Evolutionary conservation across 345 rosid species (phyloP).

Genomic region (Noccaea bulbosa): DNA sequence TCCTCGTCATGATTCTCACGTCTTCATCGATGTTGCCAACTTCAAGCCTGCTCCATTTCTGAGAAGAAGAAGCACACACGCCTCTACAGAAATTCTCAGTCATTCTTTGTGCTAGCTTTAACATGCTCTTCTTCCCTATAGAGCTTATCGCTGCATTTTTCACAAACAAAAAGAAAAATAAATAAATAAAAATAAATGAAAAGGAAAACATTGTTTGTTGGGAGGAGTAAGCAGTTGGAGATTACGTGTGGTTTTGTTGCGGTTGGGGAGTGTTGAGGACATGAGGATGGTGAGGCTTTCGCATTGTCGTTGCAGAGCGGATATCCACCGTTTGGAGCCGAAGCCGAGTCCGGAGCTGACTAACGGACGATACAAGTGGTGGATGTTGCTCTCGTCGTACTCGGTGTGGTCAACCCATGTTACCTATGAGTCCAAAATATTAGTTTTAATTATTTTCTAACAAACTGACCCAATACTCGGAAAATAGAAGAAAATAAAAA

Average conservation of each 20-base stretch:
- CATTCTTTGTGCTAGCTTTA: slow-evolving; percentile 91
- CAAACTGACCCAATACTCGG: neutral
- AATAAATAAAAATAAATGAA: neutral
- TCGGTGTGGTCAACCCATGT: slow-evolving; percentile 96
- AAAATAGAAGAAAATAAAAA: neutral
- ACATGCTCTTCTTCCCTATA: slow-evolving; percentile 82
- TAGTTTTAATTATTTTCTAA: neutral
- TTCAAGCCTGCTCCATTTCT: slow-evolving; percentile 81
- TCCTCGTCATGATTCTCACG: slow-evolving; percentile 86
- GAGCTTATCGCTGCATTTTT: slow-evolving; percentile 40
- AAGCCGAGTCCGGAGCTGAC: slow-evolving; percentile 77
- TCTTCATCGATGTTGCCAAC: slow-evolving; percentile 77
- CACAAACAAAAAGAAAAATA: neutral
- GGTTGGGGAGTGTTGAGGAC: slow-evolving; percentile 60
- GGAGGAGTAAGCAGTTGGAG: neutral
- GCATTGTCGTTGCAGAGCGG: slow-evolving; percentile 84
- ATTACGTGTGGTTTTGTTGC: slow-evolving; percentile 35
- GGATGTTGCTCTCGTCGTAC: slow-evolving; percentile 73
- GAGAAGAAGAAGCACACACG: slow-evolving; percentile 80
- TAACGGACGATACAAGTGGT: slow-evolving; percentile 68
- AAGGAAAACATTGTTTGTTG: neutral
- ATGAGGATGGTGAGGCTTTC: slow-evolving; percentile 88
- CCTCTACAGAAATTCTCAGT: slow-evolving; percentile 90
- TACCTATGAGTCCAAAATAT: slow-evolving; percentile 52
- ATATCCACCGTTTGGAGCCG: slow-evolving; percentile 91